These are phyloP conservation scores for Trametes villosa DNA, from an alignment of 768 basidiomycete genomes.

Conservation along the genomic window DNA sequence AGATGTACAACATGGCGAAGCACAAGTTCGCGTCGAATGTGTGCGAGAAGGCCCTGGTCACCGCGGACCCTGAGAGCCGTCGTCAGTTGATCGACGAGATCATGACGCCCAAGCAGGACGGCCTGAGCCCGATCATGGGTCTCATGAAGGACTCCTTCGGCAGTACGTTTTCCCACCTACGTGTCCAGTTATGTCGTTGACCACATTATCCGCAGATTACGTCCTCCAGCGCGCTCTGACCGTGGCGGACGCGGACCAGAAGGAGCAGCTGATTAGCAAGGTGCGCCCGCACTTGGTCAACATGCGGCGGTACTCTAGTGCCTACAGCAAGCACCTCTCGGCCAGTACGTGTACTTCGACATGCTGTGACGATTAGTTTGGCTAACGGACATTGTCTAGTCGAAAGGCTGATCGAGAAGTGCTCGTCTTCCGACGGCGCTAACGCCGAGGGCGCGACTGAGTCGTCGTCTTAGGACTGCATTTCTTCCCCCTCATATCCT, in stretches of 20 bases:
- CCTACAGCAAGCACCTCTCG: slow-evolving; percentile 79
- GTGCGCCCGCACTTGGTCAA: slow-evolving; percentile 69
- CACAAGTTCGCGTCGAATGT: slow-evolving; percentile 98
- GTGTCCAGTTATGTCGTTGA: not conserved
- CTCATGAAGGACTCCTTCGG: slow-evolving; percentile 90
- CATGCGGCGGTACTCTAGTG: slow-evolving; percentile 73
- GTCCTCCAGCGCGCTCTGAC: slow-evolving; percentile 80
- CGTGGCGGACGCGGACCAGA: slow-evolving; percentile 74
- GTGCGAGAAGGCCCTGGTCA: slow-evolving; percentile 85
- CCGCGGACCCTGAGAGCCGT: slow-evolving; percentile 66
- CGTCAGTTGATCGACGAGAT: slow-evolving; percentile 81
- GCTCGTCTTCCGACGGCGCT: slow-evolving; percentile 18
- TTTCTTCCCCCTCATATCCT: not conserved
- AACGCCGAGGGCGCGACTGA: slow-evolving; percentile 9
- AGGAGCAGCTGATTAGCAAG: slow-evolving; percentile 60
- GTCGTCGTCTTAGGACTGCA: not conserved
- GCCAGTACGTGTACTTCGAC: slow-evolving; percentile 59
- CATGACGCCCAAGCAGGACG: slow-evolving; percentile 65
- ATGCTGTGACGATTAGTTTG: not conserved
- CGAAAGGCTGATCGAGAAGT: slow-evolving; percentile 69
- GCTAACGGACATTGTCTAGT: slow-evolving; percentile 44
- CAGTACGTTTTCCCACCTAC: slow-evolving; percentile 53
- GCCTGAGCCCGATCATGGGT: slow-evolving; percentile 65
- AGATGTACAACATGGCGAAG: slow-evolving; percentile 77
- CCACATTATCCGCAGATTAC: slow-evolving; percentile 57